phyloP scores from a whole-genome alignment of 73 alveolate genomes.

The Paramecium caudatum region DNA sequence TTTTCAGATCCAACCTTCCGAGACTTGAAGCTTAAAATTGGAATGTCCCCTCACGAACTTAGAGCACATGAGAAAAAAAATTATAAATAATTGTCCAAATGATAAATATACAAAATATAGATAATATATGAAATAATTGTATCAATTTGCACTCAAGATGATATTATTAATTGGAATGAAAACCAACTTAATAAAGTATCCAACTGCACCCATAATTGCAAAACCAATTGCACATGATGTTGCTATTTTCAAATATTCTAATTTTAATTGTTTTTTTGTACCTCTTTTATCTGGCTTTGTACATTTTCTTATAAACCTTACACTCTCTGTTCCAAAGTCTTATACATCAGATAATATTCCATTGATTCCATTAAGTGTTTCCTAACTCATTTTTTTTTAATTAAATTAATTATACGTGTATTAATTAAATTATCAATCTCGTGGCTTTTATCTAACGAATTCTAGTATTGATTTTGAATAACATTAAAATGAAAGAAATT shows the following conservation, averaged over 20 bases:
- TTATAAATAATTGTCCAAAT: slow-evolving; percentile 49
- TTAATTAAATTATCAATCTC: slow-evolving; percentile 31
- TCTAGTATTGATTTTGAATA: slow-evolving; percentile 25
- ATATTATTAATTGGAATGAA: slow-evolving; percentile 94
- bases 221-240: slow-evolving; percentile 91
- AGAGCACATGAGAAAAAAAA: slow-evolving; percentile 56
- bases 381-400: slow-evolving; percentile 59
- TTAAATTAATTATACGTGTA: slow-evolving; percentile 49
- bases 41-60: slow-evolving; percentile 64
- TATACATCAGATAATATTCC: slow-evolving; percentile 68
- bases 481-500: slow-evolving; percentile 67
- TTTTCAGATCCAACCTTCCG: slow-evolving; percentile 54
- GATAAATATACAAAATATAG: not conserved
- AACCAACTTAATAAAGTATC: slow-evolving; percentile 88
- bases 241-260: slow-evolving; percentile 88
- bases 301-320: slow-evolving; percentile 86
- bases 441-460: not conserved
- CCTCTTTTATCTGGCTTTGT: slow-evolving; percentile 92
- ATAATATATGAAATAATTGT: not conserved
- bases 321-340: slow-evolving; percentile 83
- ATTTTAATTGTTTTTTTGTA: not conserved
- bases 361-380: slow-evolving; percentile 67
- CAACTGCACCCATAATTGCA: slow-evolving; percentile 91
- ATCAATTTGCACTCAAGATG: slow-evolving; percentile 78
- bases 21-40: slow-evolving; percentile 11